Evolutionary conservation across 2,329 filamentous ascomycete genomes (phyloP).

Genomic region (Aspergillus caelatus): DNA sequence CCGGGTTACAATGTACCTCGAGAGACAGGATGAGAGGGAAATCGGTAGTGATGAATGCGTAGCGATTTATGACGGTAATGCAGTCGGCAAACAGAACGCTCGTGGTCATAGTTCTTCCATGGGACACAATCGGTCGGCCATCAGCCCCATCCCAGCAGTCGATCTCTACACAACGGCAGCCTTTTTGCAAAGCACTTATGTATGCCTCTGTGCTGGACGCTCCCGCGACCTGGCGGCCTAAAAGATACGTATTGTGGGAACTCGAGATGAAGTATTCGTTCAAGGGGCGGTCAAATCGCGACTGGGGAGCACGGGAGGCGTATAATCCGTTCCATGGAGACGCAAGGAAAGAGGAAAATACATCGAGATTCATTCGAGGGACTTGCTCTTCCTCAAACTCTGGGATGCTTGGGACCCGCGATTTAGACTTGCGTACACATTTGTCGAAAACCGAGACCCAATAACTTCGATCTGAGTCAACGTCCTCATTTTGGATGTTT

Average conservation of each 20-base stretch:
- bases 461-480: slow-evolving; percentile 63
- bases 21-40: slow-evolving; percentile 94
- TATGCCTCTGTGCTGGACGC: slow-evolving; percentile 94
- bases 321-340: slow-evolving; percentile 74
- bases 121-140: slow-evolving; percentile 84
- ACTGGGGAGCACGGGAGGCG: slow-evolving; percentile 61
- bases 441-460: slow-evolving; percentile 77
- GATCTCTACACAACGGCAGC: slow-evolving; percentile 93
- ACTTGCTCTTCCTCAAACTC: slow-evolving; percentile 50
- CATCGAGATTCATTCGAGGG: slow-evolving; percentile 72
- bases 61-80: slow-evolving; percentile 90
- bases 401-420: slow-evolving; percentile 47
- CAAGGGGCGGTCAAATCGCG: slow-evolving; percentile 76
- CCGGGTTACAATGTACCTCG: slow-evolving; percentile 85
- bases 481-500: slow-evolving; percentile 73
- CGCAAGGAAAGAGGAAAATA: slow-evolving; percentile 75
- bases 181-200: slow-evolving; percentile 81
- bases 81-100: slow-evolving; percentile 89
- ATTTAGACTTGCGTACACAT: slow-evolving; percentile 64
- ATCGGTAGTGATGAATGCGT: slow-evolving; percentile 83
- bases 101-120: slow-evolving; percentile 86
- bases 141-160: slow-evolving; percentile 97
- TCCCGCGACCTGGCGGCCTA: slow-evolving; percentile 86
- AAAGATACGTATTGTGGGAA: slow-evolving; percentile 96
- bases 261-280: slow-evolving; percentile 99